These are phyloP conservation scores for Tulasnella calospora DNA, from an alignment of 768 basidiomycete species.

Conservation along the genomic window DNA sequence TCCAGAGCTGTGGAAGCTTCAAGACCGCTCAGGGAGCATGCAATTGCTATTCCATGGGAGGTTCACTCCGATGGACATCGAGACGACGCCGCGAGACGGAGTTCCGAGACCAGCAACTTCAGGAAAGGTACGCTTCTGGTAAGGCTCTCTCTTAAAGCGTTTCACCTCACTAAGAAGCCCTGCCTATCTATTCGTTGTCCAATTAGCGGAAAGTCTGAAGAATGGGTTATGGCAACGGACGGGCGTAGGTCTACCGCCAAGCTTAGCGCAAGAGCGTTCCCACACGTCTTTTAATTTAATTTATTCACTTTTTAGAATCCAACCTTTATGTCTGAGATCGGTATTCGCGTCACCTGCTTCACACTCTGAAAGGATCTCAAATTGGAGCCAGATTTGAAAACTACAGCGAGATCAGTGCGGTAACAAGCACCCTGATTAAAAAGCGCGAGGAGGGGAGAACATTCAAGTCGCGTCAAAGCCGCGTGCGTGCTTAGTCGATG, in stretches of 20 bases:
- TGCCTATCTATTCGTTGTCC: too few species aligned
- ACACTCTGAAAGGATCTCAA: conserved; percentile 38
- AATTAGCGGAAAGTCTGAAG: conserved; percentile 57
- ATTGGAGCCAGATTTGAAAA: conserved; percentile 39
- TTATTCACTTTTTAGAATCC: conserved; percentile 46
- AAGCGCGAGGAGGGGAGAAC: too few species aligned
- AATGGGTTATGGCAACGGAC: conserved; percentile 70
- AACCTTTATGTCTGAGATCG: conserved; percentile 85
- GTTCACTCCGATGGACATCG: conserved; percentile 59
- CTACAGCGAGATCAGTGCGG: not conserved
- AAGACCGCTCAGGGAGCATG: conserved; percentile 40
- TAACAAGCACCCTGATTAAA: not conserved
- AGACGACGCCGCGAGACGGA: conserved; percentile 51
- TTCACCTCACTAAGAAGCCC: too few species aligned
- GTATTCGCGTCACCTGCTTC: conserved; percentile 63
- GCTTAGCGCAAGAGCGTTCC: too few species aligned
- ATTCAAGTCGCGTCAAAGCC: too few species aligned
- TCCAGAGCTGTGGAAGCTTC: conserved; percentile 71
- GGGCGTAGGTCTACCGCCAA: conserved; percentile 41
- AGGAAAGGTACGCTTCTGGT: conserved; percentile 34
- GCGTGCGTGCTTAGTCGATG: too few species aligned
- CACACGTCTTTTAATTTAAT: too few species aligned
- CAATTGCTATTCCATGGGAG: not conserved
- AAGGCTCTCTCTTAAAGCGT: conserved; percentile 42
- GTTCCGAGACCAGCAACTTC: conserved; percentile 78